Evolutionary conservation across 495 filamentous ascomycete species (phyloP).

Genomic region (Trypethelium eluteriae): DNA sequence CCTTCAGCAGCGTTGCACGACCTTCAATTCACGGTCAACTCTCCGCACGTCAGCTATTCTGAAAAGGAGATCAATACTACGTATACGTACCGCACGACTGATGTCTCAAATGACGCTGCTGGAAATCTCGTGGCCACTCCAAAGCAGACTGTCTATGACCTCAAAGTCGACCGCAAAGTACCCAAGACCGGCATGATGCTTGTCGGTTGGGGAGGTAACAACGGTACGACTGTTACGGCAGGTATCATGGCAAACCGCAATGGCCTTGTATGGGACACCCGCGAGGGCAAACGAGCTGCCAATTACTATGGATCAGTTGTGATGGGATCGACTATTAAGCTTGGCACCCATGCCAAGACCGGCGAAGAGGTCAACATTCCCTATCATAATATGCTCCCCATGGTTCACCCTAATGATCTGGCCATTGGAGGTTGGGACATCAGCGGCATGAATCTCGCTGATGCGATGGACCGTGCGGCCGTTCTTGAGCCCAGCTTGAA

Average conservation of each 20-base stretch:
- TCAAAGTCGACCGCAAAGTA: slow-evolving; percentile 92
- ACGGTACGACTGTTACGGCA: slow-evolving; percentile 92
- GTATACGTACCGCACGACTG: slow-evolving; percentile 94
- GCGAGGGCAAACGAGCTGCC: slow-evolving; percentile 71
- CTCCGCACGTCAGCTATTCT: slow-evolving; percentile 87
- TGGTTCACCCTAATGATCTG: slow-evolving; percentile 96
- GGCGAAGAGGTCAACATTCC: slow-evolving; percentile 91
- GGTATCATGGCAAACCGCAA: slow-evolving; percentile 95
- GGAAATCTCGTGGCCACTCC: slow-evolving; percentile 79
- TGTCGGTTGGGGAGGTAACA: slow-evolving; percentile 97
- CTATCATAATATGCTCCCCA: slow-evolving; percentile 87
- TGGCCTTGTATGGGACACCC: slow-evolving; percentile 81
- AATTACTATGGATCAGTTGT: slow-evolving; percentile 98
- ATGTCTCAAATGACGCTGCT: slow-evolving; percentile 60
- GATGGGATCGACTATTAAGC: slow-evolving; percentile 95
- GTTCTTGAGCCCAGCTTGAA: slow-evolving; percentile 93
- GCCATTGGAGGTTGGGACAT: slow-evolving; percentile 98
- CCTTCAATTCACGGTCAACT: slow-evolving; percentile 72
- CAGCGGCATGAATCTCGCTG: slow-evolving; percentile 75
- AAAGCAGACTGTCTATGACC: slow-evolving; percentile 85
- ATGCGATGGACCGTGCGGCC: slow-evolving; percentile 90
- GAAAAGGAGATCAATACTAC: slow-evolving; percentile 81
- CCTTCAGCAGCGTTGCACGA: slow-evolving; percentile 30
- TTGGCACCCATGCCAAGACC: slow-evolving; percentile 78
- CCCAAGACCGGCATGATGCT: slow-evolving; percentile 95